A percentile compares a stretch with the other conserved stretches of the same genome.
phyloP scores from a whole-genome alignment of 495 filamentous ascomycete genomes.

The Penicillium odoratum region DNA sequence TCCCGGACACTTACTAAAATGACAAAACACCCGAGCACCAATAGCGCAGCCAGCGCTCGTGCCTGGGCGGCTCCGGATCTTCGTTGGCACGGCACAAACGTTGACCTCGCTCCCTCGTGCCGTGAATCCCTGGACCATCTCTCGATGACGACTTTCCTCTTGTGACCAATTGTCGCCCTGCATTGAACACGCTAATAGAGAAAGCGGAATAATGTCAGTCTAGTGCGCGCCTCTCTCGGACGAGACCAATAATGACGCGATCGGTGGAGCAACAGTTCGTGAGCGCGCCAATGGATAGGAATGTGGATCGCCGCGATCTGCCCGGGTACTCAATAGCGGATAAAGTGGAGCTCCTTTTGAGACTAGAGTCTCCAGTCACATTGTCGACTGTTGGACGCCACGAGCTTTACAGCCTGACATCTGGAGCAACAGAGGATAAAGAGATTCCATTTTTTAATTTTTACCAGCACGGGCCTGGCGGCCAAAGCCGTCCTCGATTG shows the following conservation, averaged over 20 bases:
- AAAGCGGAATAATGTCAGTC: slow-evolving; percentile 19
- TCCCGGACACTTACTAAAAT: neutral
- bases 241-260: slow-evolving; percentile 23
- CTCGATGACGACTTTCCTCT: slow-evolving; percentile 1
- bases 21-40: neutral
- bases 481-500: too few relatives aligned
- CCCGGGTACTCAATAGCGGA: slow-evolving; percentile 35
- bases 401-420: neutral
- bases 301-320: slow-evolving; percentile 29
- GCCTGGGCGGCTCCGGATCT: neutral
- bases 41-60: neutral
- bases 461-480: too few relatives aligned
- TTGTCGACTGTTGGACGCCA: slow-evolving; percentile 5
- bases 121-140: neutral
- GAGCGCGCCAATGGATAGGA: slow-evolving; percentile 26
- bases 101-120: neutral
- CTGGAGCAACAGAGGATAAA: neutral
- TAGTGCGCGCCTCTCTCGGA: slow-evolving; percentile 20
- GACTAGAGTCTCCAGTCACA: slow-evolving; percentile 1
- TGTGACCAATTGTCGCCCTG: slow-evolving; percentile 11
- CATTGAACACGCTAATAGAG: slow-evolving; percentile 17
- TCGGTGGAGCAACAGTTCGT: slow-evolving; percentile 30
- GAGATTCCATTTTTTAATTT: too few relatives aligned
- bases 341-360: slow-evolving; percentile 8
- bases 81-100: neutral